These are phyloP conservation scores for Plasmodium adleri DNA, from an alignment of 169 alveolate genomes.

Conservation along the genomic window DNA sequence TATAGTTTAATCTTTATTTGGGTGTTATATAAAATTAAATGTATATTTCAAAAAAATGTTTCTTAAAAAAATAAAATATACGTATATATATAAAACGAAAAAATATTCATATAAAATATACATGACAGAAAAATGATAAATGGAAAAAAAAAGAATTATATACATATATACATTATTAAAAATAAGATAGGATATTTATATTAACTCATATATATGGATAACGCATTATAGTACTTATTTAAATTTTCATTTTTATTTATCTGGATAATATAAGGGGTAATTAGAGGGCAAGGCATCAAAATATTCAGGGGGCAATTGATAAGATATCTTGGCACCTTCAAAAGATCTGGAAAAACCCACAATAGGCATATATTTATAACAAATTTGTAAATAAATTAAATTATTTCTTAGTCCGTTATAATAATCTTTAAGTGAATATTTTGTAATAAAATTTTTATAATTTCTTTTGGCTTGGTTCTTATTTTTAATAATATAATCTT, in stretches of 20 bases:
- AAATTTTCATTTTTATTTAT: constrained; percentile 5
- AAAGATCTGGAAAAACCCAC: constrained; percentile 54
- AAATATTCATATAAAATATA: too few relatives aligned
- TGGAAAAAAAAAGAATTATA: not conserved
- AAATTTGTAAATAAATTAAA: constrained; percentile 45
- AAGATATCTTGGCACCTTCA: constrained; percentile 57
- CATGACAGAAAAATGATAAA: too few relatives aligned
- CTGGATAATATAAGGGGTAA: constrained; percentile 67
- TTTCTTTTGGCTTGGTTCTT: constrained; percentile 20
- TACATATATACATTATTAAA: too few relatives aligned
- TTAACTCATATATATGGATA: not conserved
- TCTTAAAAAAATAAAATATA: too few relatives aligned
- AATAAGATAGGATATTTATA: too few relatives aligned
- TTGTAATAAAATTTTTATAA: constrained; percentile 40
- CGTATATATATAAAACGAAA: too few relatives aligned
- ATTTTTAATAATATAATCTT: constrained; percentile 44
- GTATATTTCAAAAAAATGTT: too few relatives aligned
- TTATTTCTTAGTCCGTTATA: constrained; percentile 71
- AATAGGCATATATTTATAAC: constrained; percentile 73
- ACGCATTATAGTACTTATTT: too few relatives aligned
- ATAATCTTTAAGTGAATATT: constrained; percentile 75
- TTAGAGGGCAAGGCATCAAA: constrained; percentile 49
- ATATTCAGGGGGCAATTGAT: constrained; percentile 54
- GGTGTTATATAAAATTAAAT: too few relatives aligned
- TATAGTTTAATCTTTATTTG: too few relatives aligned